A percentile compares a stretch with the other conserved stretches of the same genome.
These are phyloP conservation scores for Cladophialophora bantiana DNA, from an alignment of 2,329 filamentous ascomycete genomes.

Conservation along the genomic window DNA sequence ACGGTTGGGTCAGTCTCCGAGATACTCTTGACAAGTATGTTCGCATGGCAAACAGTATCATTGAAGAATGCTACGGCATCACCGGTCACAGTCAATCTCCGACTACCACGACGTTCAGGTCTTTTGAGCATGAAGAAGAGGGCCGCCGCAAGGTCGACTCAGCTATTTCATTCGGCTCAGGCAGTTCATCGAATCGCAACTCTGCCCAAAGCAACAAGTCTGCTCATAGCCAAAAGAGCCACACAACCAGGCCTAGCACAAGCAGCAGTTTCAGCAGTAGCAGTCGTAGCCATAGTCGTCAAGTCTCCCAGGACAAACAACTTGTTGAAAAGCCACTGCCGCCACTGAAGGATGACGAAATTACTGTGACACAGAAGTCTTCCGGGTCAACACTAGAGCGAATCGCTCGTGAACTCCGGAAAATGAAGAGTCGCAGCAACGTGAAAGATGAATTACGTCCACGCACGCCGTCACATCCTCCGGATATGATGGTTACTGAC, in stretches of 20 bases:
- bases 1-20: slow-evolving; percentile 61
- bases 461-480: slow-evolving; percentile 26
- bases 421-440: slow-evolving; percentile 63
- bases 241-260: slow-evolving; percentile 41
- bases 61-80: slow-evolving; percentile 65
- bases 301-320: slow-evolving; percentile 39
- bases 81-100: slow-evolving; percentile 50
- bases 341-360: slow-evolving; percentile 43
- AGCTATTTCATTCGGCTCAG: slow-evolving; percentile 65
- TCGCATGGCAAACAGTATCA: slow-evolving; percentile 64
- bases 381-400: slow-evolving; percentile 61
- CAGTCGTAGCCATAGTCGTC: slow-evolving; percentile 36
- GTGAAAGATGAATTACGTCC: slow-evolving; percentile 49
- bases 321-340: slow-evolving; percentile 52
- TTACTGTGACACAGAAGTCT: slow-evolving; percentile 39
- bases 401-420: slow-evolving; percentile 65
- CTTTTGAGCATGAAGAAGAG: slow-evolving; percentile 44
- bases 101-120: slow-evolving; percentile 38
- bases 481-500: slow-evolving; percentile 23
- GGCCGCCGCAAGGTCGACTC: slow-evolving; percentile 66
- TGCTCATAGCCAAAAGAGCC: slow-evolving; percentile 38
- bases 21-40: slow-evolving; percentile 66
- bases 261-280: slow-evolving; percentile 42
- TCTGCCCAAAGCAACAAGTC: slow-evolving; percentile 45
- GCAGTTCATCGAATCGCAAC: slow-evolving; percentile 49